phyloP scores from a whole-genome alignment of 2,329 filamentous ascomycete species.

The Akanthomyces muscarius region DNA sequence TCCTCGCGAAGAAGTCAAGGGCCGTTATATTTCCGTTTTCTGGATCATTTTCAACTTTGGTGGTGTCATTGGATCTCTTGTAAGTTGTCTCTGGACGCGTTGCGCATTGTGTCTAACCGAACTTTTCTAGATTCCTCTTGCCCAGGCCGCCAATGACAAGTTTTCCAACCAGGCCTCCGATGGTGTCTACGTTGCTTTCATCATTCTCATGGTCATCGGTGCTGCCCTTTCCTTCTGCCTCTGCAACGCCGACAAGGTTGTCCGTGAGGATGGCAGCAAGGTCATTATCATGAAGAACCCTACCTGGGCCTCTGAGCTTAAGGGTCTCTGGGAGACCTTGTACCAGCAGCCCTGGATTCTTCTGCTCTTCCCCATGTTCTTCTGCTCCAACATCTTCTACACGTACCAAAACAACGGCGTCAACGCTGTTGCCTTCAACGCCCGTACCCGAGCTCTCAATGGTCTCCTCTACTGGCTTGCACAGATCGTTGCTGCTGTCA shows the following conservation, averaged over 20 bases:
- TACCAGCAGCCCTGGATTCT: slow-evolving; percentile 61
- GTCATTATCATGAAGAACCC: slow-evolving; percentile 90
- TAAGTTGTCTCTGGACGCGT: slow-evolving; percentile 27
- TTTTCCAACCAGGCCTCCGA: slow-evolving; percentile 53
- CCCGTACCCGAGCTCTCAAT: slow-evolving; percentile 52
- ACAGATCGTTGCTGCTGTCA: slow-evolving; percentile 49
- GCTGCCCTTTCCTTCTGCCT: slow-evolving; percentile 66
- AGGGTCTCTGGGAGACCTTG: slow-evolving; percentile 67
- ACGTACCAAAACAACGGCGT: slow-evolving; percentile 54
- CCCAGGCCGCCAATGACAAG: slow-evolving; percentile 59
- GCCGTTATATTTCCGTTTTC: slow-evolving; percentile 84
- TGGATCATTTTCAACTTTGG: slow-evolving; percentile 96
- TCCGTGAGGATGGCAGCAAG: slow-evolving; percentile 71
- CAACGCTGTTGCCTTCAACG: slow-evolving; percentile 52
- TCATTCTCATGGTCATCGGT: slow-evolving; percentile 74
- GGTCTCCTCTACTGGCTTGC: slow-evolving; percentile 53
- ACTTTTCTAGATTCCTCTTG: slow-evolving; percentile 59
- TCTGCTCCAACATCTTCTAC: slow-evolving; percentile 53
- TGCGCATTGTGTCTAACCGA: neutral
- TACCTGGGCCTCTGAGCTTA: slow-evolving; percentile 70
- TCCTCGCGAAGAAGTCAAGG: slow-evolving; percentile 75
- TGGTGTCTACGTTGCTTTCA: slow-evolving; percentile 84
- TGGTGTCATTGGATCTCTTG: slow-evolving; percentile 75
- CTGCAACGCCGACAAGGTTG: slow-evolving; percentile 66
- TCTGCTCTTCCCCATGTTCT: slow-evolving; percentile 46